These are phyloP conservation scores for Papilionanthe hybrid DNA, from an alignment of 116 monocot genomes.

Conservation along the genomic window DNA sequence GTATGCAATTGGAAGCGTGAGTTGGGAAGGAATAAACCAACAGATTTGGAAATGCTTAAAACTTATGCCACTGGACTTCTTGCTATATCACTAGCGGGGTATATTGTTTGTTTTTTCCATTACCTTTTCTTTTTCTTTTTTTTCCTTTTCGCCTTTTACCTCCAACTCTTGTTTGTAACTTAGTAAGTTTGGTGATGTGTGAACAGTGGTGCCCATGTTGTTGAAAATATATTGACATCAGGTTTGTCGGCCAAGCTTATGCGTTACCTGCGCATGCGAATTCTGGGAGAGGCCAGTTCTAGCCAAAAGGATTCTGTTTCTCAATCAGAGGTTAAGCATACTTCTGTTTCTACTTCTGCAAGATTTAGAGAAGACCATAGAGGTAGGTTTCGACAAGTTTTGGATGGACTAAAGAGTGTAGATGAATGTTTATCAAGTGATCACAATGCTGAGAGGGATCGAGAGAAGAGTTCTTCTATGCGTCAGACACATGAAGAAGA, in stretches of 20 bases:
- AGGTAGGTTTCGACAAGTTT: slow-evolving; percentile 46
- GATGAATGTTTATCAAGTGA: slow-evolving; percentile 52
- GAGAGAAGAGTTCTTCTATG: slow-evolving; percentile 15
- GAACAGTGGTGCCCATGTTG: slow-evolving; percentile 67
- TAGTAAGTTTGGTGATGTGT: neutral
- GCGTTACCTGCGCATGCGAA: slow-evolving; percentile 69
- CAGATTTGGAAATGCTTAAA: slow-evolving; percentile 83
- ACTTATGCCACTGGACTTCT: slow-evolving; percentile 95
- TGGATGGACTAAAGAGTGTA: slow-evolving; percentile 38
- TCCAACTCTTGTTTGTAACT: neutral
- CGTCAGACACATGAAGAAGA: slow-evolving; percentile 32
- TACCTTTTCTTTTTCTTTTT: neutral
- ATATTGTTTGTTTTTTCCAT: neutral
- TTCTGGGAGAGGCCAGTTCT: slow-evolving; percentile 65
- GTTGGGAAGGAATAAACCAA: slow-evolving; percentile 44
- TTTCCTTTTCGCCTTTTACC: neutral
- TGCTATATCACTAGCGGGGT: slow-evolving; percentile 60
- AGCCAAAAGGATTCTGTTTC: slow-evolving; percentile 44
- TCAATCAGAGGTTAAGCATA: slow-evolving; percentile 49
- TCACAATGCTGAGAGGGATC: slow-evolving; percentile 32
- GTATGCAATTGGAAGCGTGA: slow-evolving; percentile 47
- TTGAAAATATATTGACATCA: slow-evolving; percentile 76
- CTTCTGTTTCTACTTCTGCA: slow-evolving; percentile 27
- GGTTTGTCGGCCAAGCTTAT: slow-evolving; percentile 89
- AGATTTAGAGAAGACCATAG: slow-evolving; percentile 72